A percentile compares a stretch with the other conserved stretches of the same genome.
Evolutionary conservation across 1,139 yeast genomes (phyloP).

Genomic region (Suhomyces chickasaworum): DNA sequence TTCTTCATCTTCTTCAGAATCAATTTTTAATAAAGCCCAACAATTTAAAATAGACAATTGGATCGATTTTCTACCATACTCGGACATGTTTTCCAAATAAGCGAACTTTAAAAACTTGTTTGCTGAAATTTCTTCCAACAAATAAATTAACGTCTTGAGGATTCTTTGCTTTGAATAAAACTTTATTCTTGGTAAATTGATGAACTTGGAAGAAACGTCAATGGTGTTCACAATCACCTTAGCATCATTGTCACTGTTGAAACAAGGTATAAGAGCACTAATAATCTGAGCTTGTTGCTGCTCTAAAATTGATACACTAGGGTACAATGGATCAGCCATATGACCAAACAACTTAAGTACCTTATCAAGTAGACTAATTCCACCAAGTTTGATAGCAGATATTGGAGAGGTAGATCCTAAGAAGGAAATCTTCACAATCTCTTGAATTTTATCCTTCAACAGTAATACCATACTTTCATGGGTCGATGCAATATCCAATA

Average conservation of each 20-base stretch:
- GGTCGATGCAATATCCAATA: slow-evolving; percentile 46
- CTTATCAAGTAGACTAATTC: slow-evolving; percentile 59
- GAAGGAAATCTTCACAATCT: slow-evolving; percentile 78
- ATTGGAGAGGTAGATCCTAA: slow-evolving; percentile 79
- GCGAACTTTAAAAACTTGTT: slow-evolving; percentile 46
- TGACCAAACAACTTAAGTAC: slow-evolving; percentile 50
- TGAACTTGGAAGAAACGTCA: slow-evolving; percentile 75
- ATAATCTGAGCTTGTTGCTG: slow-evolving; percentile 95
- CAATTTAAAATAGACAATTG: slow-evolving; percentile 75
- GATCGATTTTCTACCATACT: slow-evolving; percentile 61
- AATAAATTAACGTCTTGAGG: slow-evolving; percentile 62
- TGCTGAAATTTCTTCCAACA: slow-evolving; percentile 64
- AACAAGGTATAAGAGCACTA: slow-evolving; percentile 90
- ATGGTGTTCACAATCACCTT: slow-evolving; percentile 78
- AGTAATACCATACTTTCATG: slow-evolving; percentile 42
- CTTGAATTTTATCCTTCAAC: slow-evolving; percentile 60
- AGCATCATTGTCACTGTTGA: slow-evolving; percentile 70
- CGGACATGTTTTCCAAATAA: slow-evolving; percentile 47
- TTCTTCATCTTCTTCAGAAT: slow-evolving; percentile 34
- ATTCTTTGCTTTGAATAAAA: slow-evolving; percentile 60
- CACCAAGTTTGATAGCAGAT: slow-evolving; percentile 60
- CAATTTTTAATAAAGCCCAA: slow-evolving; percentile 81
- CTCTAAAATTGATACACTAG: slow-evolving; percentile 71
- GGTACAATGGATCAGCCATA: slow-evolving; percentile 71
- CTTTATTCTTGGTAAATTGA: slow-evolving; percentile 51